Percentiles rank a stretch among this genome's conserved stretches.
Conservation (phyloP, 495 filamentous ascomycete genomes). For the Tuber indicum region DNA sequence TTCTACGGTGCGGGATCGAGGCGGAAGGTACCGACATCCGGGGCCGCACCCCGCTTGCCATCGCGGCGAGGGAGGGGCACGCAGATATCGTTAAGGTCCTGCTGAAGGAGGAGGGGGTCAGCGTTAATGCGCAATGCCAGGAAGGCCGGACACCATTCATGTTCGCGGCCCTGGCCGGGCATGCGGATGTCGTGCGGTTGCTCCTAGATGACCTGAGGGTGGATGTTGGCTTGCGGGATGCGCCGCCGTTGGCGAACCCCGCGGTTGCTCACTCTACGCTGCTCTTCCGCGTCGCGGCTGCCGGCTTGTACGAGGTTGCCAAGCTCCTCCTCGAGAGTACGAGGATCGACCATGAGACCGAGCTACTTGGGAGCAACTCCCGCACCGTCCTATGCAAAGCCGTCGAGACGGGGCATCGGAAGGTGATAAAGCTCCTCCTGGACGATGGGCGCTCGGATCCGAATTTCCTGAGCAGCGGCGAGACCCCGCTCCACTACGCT, state of each 20-base stretch:
- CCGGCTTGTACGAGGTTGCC: not conserved
- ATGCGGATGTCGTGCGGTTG: constrained; percentile 15
- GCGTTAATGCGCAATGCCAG: not conserved
- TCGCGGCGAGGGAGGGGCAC: not conserved
- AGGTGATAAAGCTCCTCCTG: not conserved
- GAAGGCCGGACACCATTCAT: constrained; percentile 18
- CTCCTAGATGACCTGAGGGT: constrained; percentile 19
- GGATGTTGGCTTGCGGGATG: not conserved
- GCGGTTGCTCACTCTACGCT: not conserved
- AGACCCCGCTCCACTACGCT: not conserved
- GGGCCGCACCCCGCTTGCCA: not conserved
- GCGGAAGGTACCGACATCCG: not conserved
- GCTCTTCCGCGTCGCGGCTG: not conserved
- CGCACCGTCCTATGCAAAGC: not conserved
- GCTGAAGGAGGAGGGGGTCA: not conserved
- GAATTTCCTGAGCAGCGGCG: not conserved
- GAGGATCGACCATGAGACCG: not conserved
- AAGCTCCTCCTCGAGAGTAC: not conserved
- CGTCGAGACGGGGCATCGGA: not conserved
- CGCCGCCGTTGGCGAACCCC: not conserved
- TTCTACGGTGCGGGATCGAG: not conserved
- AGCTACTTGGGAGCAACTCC: not conserved
- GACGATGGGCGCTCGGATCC: not conserved
- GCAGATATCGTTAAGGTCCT: not conserved
- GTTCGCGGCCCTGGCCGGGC: constrained; percentile 14